Evolutionary conservation across 2,329 filamentous ascomycete species (phyloP), one percentile per base, ranked within the genome.

Genomic region (Tolypocladium tundrense): DNA sequence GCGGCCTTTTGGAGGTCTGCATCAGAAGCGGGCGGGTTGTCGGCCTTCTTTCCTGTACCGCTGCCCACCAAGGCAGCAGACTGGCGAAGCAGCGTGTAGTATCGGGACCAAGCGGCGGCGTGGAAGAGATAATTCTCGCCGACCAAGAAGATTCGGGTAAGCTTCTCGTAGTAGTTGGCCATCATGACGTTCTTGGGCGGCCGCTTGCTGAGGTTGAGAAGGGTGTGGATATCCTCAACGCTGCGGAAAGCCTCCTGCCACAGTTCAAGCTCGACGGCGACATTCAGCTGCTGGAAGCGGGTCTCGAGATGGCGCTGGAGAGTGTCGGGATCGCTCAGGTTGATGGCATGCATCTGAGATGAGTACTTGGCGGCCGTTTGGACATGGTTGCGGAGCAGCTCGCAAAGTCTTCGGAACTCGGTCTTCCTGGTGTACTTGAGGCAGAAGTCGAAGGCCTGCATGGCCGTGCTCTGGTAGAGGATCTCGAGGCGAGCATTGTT

Each of bases 161-260:
- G 86, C 79, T 97, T 97, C 82, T 99, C 94, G 76, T 97, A 99
- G 83, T 99, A 99, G 80, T 97, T 99, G 77, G 94, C 94, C 94
- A 99, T 99, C 94, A 99, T 97, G 71, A 97, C 82, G 73, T 97
- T 97, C 87, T 97, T 97, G 57, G 94, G 88, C 43, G 92, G 92
- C 58, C 94, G 90, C 84, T 97, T 97, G 87, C 93, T 97, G 66
- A 97, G 83, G 79, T 88, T 97, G 65, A 99, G 86, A 57, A 99
- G 85, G 55, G 92, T 97, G 79, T 99, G 94, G 66, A 97, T 97
- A 72, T 99, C 94, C 78, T 99, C 94, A 54, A 99, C 93, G 70
- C 91, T 97, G 74, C 94, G 90, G 88, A 99, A 99, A 63, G 94
- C 94, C 79, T 99, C 94, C 77, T 99, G 94, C 94, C 94, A 99